Evolutionary conservation across 2,329 filamentous ascomycete genomes (phyloP), one percentile per base, ranked within the genome.

Genomic region (Cryphonectria radicalis): DNA sequence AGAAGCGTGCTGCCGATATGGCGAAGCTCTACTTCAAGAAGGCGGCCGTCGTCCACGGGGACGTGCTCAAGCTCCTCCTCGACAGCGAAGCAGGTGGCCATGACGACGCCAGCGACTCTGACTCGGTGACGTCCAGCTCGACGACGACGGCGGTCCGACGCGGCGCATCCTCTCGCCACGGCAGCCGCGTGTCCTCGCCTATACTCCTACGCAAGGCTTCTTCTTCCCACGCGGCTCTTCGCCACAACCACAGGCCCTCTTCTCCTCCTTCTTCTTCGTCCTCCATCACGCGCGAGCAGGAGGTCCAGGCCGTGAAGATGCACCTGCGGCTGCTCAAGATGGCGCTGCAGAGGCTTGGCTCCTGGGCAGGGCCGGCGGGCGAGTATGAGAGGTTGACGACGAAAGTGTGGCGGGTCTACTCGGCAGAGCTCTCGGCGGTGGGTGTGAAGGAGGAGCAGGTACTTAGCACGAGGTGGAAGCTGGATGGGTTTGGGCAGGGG

Each of bases 371-470:
- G 19, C 50, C 46, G 14, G 65, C 65, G 28, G 65, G 19, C 22
- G 65, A 67, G 46, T 67, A 67, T 14, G 65, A 67, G 50, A 55
- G n/a, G 65, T 22, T 67, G 65, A 67, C 65, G 46, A 32, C 65
- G 22, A 55, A 42, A 4, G 50, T 40, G 0, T 67, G 65, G 65
- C 46, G 37, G 19, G 28, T 32, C 7, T 67, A 42, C 22, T 37
- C 28, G 46, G 19, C 65, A 13, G 65, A 67, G 50, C 35, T 67
- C 7, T 32, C 32, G 19, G 50, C 28, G 32, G 50, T 35, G 19
- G 65, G 65, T 17, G 35, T 67, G 17, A 67, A 67, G 3, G 65
- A 67, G 65, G 65, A 67, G 28, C 65, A 67, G 65, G 65, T 67
- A 11, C 35, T 55, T 2, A 40, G 46, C 19, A 55, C 57, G 2